Percentiles rank a stretch among this genome's conserved stretches.
Conservation (phyloP, 441 rosid species). For the Pelargonium cotyledonis region DNA sequence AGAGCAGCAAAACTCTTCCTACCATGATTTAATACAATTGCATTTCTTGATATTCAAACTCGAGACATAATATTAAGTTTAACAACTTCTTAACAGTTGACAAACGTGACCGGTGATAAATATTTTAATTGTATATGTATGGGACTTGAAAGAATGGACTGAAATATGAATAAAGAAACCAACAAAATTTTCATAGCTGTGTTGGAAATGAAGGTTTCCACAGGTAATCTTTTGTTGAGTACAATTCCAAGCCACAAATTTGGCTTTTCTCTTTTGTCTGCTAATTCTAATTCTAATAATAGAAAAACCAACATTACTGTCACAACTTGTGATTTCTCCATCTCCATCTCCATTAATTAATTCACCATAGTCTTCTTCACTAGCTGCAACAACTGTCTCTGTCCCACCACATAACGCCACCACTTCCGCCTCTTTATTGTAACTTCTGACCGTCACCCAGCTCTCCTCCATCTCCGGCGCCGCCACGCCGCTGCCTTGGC, state of each 20-base stretch:
- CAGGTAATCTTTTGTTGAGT: background rate
- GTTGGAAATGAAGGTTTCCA: background rate
- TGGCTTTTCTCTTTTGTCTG: background rate
- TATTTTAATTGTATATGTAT: background rate
- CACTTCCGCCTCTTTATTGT: background rate
- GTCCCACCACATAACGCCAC: background rate
- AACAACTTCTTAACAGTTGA: no score
- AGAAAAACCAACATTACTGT: no score
- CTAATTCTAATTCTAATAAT: background rate
- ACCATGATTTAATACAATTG: no score
- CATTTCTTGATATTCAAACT: no score
- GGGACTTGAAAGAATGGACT: background rate
- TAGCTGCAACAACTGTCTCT: background rate
- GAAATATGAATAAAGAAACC: background rate
- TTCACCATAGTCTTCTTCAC: background rate
- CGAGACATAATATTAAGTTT: no score
- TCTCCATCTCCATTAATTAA: background rate
- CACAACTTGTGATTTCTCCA: background rate
- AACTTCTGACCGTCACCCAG: constrained; percentile 58
- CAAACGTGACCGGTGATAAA: no score
- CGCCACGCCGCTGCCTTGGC: constrained; percentile 7
- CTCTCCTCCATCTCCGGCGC: constrained; percentile 30
- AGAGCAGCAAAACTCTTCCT: no score
- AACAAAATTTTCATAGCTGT: background rate
- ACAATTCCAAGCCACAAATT: background rate